Evolutionary conservation across 2,329 filamentous ascomycete genomes (phyloP), one percentile per base, ranked within the genome.

Genomic region (Pseudogymnoascus sp.): DNA sequence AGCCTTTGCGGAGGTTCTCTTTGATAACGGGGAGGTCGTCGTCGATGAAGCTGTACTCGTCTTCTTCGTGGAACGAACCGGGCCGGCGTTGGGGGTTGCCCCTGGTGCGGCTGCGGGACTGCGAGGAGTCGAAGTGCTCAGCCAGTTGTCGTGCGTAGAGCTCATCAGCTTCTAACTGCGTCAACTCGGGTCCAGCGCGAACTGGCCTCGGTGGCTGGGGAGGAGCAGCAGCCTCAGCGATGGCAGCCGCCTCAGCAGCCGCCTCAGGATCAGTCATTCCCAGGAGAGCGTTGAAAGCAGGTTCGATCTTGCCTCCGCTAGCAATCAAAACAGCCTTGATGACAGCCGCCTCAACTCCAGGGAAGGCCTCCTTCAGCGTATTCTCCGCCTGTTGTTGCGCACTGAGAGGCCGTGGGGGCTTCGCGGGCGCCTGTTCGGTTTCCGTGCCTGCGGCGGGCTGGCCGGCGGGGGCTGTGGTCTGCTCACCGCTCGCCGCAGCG

Each of bases 281-380:
- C 48, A 99, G 81, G 45, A 99, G 82, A 36, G 94, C 94, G 76
- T 97, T 94, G 77, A 99, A 99, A 12, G 94, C 93, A 33, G 91
- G 89, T 74, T 99, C 94, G 58, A 97, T 87, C 70, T 88, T 86
- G 64, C 92, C 93, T 63, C 87, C 82, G 73, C 94, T 97, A 12
- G 94, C 94, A 25, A 84, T 82, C 66, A 99, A 77, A 0, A 99
- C 89, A 31, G 94, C 94, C 75, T 87, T 96, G 74, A 99, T 84
- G 55, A 99, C 88, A 48, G 85, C 74, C 6, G 77, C 73, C 61
- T 99, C 94, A 64, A 97, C 89, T 61, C 79, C 82, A 0, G 94
- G 94, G 70, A 99, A 99, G 0, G 94, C 94, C 74, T 99, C 94
- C 74, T 90, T 93, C 62, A 99, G 80, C 3, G 92, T 97, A 69